Base-by-base conservation (phyloP, 306 rosid species). In the Sindora glabra region DNA sequence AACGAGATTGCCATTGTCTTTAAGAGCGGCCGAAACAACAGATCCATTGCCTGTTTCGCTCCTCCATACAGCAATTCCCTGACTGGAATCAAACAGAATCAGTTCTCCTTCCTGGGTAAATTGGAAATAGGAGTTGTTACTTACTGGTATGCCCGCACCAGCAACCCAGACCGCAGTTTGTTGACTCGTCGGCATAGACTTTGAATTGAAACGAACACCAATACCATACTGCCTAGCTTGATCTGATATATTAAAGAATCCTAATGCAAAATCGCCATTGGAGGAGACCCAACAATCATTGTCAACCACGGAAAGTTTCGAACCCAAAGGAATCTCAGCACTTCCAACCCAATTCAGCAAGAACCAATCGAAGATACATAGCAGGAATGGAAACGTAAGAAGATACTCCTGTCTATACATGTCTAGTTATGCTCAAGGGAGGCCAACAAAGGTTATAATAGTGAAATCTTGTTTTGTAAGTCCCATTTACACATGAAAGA, bases 251-350 rank as follows among this genome's bases (percentile, higher is more conserved):
- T 56, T 70, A 42, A 83, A 85, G 80, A 89, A 83, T 57, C 90
- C 86, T n/a, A 89, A 63, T 24, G 90, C 89, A 50, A 83, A 89
- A 66, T 85, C 85, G 16, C 95, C 89, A 71, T 77, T 83, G 9
- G 83, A 50, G 65, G 95, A 89, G 77, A 79, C 65, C 95, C 96
- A 89, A 41, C 9, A 51, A 41, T 68, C 69, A 64, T 65, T 73
- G 10, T 77, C 89, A 14, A 23, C 68, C 18, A 70, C 83, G 48
- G 72, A 72, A 61, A 89, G 78, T 59, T 79, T 81, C 3, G 95
- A 89, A 66, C 80, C 95, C 73, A 89, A 64, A 0, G 89, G 86
- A 64, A 89, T 83, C 45, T 72, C 72, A 46, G 83, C 53, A 47
- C 36, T 14, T 32, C 66, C 81, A 68, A 62, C 48, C 57, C 71